Base-by-base conservation (phyloP, 2,329 filamentous ascomycete genomes). In the Zalaria sp. region DNA sequence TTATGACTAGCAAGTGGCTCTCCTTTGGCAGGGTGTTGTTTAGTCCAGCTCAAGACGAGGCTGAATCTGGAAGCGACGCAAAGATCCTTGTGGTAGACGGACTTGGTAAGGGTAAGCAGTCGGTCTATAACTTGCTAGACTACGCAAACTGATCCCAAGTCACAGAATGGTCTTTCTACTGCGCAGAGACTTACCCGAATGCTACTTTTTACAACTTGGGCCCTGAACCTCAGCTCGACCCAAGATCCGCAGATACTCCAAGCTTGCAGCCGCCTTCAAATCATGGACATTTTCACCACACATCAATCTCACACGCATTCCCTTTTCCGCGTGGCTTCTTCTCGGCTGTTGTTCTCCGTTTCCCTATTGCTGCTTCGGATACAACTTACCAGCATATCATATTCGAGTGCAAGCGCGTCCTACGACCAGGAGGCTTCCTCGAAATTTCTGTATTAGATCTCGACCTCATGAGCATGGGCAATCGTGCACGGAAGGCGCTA, bases 1-100 rank as follows among this genome's bases (percentile, higher is more conserved):
- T 91, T 67, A 87, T 84, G 46, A 84, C 87, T 25, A 87, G 81
- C 68, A 88, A 88, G 55, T 91, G 83, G 84, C 72, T 91, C 25
- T 85, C 81, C 0, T 89, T 89, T 56, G 84, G 84, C 1, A 80
- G 86, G 50, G 82, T 89, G 0, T 67, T 91, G 3, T 88, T 91
- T 63, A 87, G 82, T 50, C 83, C 85, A 7, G 77, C 82, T 4
- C 75, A 84, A 26, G 79, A 84, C 37, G 79, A 85, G 49, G 69
- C 88, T 25, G 62, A 74, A 34, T 64, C 73, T 11, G 63, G 70
- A 0, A 68, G 55, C 58, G 61, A 81, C 70, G 64, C 73, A 63
- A 42, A 80, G 66, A 76, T 91, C 26, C 69, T 91, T 3, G 80
- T 91, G 11, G 72, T 91, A 43, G 84, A 91, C 61, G 84, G 84